Evolutionary conservation across 1,284 basidiomycete genomes (phyloP), one percentile per base, ranked within the genome.

Genomic region (Xanthoconium separans): DNA sequence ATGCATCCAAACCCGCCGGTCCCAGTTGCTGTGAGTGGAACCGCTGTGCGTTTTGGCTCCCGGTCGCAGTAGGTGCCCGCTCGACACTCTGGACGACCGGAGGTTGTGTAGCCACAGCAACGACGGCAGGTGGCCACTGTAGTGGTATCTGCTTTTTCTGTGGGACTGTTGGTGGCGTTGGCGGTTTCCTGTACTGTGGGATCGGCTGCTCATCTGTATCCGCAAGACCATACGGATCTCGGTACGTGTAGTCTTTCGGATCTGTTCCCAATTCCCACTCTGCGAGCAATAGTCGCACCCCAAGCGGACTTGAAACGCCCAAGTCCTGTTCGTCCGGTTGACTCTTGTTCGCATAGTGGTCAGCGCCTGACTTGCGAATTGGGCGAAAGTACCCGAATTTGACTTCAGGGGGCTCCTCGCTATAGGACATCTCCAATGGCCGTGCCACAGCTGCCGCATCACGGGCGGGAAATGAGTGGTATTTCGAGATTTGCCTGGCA

Each of bases 331-430:
- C 61, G 3, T 24, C 34, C 2, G 57, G 58, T 40, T 42, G 58
- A 44, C 50, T 60, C 61, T 50, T 54, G 4, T 56, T 41, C n/a
- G 37, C 44, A 45, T 74, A 71, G 57, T 73, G 65, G 46, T 72
- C 60, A 4, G 30, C 54, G 16, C 60, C 61, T 16, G 54, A 58
- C 51, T 70, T 75, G 27, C 58, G 58, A 34, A 75, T 55, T 2
- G 87, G 87, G 15, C 65, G 78, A 31, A 90, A 69, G 64, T 79
- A 86, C n/a, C 80, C 77, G 66, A 88, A 87, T 4, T 75, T 68
- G 41, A 87, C 65, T 4, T 76, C 71, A 22, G 84, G 78, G 9
- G 80, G 80, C 55, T 79, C 81, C 11, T 77, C 77, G 24, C 66
- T 71, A 13, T 87, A 68, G 4, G 81, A 81, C 58, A 85, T 75